Base-by-base conservation (phyloP, 768 basidiomycete genomes). In the Mrakia gelida region DNA sequence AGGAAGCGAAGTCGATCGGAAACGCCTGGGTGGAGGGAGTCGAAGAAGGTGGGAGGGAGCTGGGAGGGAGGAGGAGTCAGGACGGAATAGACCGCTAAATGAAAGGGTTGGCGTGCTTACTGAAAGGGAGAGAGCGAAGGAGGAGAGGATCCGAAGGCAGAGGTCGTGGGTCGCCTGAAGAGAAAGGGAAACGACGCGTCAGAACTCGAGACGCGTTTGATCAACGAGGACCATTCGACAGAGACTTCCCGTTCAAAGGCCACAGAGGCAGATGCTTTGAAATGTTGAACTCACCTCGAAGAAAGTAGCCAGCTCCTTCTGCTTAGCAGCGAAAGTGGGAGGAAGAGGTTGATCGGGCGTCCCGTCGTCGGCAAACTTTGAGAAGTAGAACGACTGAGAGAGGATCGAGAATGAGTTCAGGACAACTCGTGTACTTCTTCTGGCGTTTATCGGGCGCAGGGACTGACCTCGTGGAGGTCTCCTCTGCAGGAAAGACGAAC, bases 1-100 rank as follows among this genome's bases (percentile, higher is more conserved):
- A 89, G 83, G n/a, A 90, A 81, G 7, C 89, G 86, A 21, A 90
- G 84, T 72, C 89, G 88, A 80, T 89, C 89, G 78, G 88, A 87
- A 7, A 85, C 84, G 0, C 80, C 83, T 3, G 84, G 83, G 79
- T 89, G 89, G 63, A 82, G 85, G 30, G 82, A 45, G 0, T 84
- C 75, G 77, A 90, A 87, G 78, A 87, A 88, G 26, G 87, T 86
- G 23, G 82, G 82, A 26, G 87, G 85, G 0, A 87, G 84, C 49
- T 52, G 49, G 49, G 49, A 52, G 49, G 49, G 16, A 3, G 49
- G 18, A 52, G 49, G 18, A 21, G 49, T 52, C 15, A 52, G 49
- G 45, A 45, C 11, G 45, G 15, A 13, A 52, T 21, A 7, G 2
- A 21, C 49, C 0, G 1, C 15, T 16, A 7, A 16, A 13, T 3